Conservation (phyloP, 768 basidiomycete genomes). For the Termitomyces titanicus region DNA sequence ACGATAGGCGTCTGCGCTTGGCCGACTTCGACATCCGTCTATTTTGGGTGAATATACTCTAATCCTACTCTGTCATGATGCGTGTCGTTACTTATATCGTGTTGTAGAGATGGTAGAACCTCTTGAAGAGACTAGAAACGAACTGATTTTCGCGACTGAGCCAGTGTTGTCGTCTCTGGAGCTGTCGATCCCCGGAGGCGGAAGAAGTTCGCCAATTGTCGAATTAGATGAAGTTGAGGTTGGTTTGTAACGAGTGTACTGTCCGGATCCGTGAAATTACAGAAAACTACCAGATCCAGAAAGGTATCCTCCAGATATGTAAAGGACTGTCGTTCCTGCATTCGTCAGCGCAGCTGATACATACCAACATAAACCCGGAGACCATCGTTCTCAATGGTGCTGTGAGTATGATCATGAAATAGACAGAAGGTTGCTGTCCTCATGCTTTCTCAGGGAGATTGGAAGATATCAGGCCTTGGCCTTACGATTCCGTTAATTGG, state of each 20-base stretch:
- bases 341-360: slow-evolving; percentile 86
- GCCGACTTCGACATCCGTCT: slow-evolving; percentile 87
- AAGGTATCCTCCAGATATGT: slow-evolving; percentile 91
- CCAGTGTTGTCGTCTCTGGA: slow-evolving; percentile 80
- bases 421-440: background rate
- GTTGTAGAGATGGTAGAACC: slow-evolving; percentile 93
- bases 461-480: slow-evolving; percentile 93
- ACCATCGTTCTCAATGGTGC: slow-evolving; percentile 86
- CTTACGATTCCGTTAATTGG: slow-evolving; percentile 75
- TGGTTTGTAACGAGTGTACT: slow-evolving; percentile 20
- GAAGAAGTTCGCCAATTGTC: slow-evolving; percentile 51
- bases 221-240: slow-evolving; percentile 98
- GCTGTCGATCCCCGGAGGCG: slow-evolving; percentile 66
- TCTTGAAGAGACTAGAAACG: slow-evolving; percentile 85
- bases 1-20: slow-evolving; percentile 73
- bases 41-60: slow-evolving; percentile 63
- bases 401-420: slow-evolving; percentile 39
- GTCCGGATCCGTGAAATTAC: slow-evolving; percentile 30
- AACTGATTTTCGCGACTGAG: slow-evolving; percentile 93
- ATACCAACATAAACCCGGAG: slow-evolving; percentile 86
- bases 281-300: slow-evolving; percentile 56
- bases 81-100: slow-evolving; percentile 7
- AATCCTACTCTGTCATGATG: background rate
- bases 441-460: slow-evolving; percentile 73
- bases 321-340: slow-evolving; percentile 90